Evolutionary conservation across 176 grass and related monocot genomes (phyloP).

Genomic region (Rhynchospora breviuscula): DNA sequence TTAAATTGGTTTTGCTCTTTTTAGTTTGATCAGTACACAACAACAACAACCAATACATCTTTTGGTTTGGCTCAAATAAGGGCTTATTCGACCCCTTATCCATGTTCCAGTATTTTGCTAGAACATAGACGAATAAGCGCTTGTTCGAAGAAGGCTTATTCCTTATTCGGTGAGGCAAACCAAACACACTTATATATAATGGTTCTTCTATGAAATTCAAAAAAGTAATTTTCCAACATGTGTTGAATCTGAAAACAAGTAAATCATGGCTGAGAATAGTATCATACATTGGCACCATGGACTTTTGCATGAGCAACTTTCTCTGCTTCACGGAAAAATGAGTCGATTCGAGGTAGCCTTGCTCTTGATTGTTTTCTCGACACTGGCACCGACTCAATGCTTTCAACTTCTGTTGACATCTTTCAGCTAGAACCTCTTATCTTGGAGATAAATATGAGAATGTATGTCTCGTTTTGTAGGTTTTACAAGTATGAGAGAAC

Average conservation of each 20-base stretch:
- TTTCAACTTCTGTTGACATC: conserved; percentile 24
- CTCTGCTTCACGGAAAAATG: conserved; percentile 46
- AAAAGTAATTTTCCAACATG: neutral
- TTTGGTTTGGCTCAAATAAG: no score
- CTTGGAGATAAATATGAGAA: neutral
- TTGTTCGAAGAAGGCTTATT: no score
- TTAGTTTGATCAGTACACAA: neutral
- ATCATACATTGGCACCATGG: conserved; percentile 33
- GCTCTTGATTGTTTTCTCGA: neutral
- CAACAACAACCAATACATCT: neutral
- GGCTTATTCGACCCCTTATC: no score
- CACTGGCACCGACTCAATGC: neutral
- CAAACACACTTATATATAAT: neutral
- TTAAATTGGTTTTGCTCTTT: neutral
- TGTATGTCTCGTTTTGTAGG: neutral
- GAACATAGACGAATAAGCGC: no score
- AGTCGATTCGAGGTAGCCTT: conserved; percentile 32
- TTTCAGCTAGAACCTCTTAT: neutral
- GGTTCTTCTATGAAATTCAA: neutral
- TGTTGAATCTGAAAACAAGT: neutral
- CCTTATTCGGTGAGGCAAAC: no score
- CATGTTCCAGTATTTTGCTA: no score
- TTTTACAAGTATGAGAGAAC: neutral
- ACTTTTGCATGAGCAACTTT: conserved; percentile 25
- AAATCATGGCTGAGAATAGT: neutral